Percentiles rank a stretch among this genome's conserved stretches.
Evolutionary conservation across 768 basidiomycete species (phyloP).

Genomic region (Floccularia luteovirens): DNA sequence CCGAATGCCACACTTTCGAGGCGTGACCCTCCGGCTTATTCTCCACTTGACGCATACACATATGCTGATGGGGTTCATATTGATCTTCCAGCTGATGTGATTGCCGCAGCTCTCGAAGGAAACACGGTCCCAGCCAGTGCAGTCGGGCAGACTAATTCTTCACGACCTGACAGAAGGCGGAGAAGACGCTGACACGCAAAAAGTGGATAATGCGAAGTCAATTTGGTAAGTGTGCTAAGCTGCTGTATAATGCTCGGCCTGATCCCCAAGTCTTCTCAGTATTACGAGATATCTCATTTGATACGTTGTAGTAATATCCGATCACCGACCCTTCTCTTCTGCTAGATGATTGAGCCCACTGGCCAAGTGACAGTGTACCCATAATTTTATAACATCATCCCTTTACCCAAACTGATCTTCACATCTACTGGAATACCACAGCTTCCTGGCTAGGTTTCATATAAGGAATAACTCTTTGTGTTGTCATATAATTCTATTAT

Average conservation of each 20-base stretch:
- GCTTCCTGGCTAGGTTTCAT: too few species aligned
- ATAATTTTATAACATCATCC: background rate
- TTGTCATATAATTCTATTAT: too few species aligned
- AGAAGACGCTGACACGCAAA: too few species aligned
- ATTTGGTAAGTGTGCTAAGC: conserved; percentile 18
- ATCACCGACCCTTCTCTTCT: too few species aligned
- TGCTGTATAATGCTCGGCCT: conserved; percentile 2
- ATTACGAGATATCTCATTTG: conserved; percentile 11
- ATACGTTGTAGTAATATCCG: conserved; percentile 6
- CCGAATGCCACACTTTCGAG: conserved; percentile 30
- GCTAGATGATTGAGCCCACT: background rate
- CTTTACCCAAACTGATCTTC: too few species aligned
- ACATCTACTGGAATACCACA: too few species aligned
- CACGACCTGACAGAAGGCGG: conserved; percentile 50
- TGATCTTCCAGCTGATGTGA: conserved; percentile 88
- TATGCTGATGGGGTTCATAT: conserved; percentile 89
- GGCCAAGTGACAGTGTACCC: background rate
- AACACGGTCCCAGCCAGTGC: conserved; percentile 51
- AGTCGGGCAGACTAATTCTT: conserved; percentile 40
- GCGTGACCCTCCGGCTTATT: conserved; percentile 80
- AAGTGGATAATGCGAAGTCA: conserved; percentile 21
- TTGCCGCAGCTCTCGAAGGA: conserved; percentile 83
- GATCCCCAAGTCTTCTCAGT: conserved; percentile 6
- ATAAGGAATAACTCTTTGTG: too few species aligned
- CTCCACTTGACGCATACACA: conserved; percentile 78